phyloP scores from a whole-genome alignment of 1,284 basidiomycete genomes.

The Rhodotorula mucilaginosa region DNA sequence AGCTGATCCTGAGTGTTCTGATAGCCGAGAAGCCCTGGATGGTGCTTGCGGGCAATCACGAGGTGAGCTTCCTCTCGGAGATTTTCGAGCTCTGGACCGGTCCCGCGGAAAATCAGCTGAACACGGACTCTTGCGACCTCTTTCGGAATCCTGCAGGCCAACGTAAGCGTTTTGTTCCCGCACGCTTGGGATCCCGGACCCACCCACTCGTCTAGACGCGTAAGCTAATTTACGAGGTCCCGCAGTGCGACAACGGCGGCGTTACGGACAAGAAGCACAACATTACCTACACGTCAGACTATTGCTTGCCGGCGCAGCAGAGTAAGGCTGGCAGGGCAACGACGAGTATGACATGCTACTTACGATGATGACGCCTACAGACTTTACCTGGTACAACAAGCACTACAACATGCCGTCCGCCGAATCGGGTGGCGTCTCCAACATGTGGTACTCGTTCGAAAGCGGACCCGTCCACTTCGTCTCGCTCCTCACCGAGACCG shows the following conservation, averaged over 20 bases:
- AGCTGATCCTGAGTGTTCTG: background rate
- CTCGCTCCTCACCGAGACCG: slow-evolving; percentile 33
- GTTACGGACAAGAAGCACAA: slow-evolving; percentile 32
- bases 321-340: slow-evolving; percentile 19
- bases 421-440: slow-evolving; percentile 35
- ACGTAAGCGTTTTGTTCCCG: background rate
- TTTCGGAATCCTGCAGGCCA: background rate
- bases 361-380: background rate
- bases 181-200: too few relatives aligned
- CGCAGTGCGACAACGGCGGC: slow-evolving; percentile 33
- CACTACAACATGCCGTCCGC: slow-evolving; percentile 46
- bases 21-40: slow-evolving; percentile 40
- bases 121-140: background rate
- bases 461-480: slow-evolving; percentile 26
- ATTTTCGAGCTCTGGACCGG: too few relatives aligned
- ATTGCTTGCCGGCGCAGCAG: slow-evolving; percentile 40
- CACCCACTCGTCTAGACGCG: background rate
- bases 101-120: too few relatives aligned
- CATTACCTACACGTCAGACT: slow-evolving; percentile 40
- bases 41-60: slow-evolving; percentile 22
- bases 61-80: background rate
- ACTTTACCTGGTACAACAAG: slow-evolving; percentile 30
- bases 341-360: background rate
- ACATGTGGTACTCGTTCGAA: slow-evolving; percentile 46
- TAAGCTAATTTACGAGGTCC: background rate